Base-by-base conservation (phyloP, 352 stramenopile genomes). In the Pythium folliculosum region DNA sequence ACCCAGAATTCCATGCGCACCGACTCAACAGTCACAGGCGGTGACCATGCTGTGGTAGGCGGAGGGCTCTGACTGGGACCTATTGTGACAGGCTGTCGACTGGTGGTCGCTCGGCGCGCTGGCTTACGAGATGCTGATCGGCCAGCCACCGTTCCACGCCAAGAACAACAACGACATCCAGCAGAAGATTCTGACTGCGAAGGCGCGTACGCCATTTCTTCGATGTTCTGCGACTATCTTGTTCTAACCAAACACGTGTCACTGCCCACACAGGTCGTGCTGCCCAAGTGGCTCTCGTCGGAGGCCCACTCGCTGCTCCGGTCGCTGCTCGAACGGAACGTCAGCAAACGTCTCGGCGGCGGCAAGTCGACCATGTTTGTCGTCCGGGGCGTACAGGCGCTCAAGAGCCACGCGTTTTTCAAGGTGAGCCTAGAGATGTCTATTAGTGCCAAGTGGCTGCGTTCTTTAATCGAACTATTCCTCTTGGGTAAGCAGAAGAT, bases 281-380 rank as follows among this genome's bases (percentile, higher is more conserved):
- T 97, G 37, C 90, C 89, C 43, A 77, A 73, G 63, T 97, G 84
- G 82, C 81, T 96, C 5, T 94, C 89, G 0, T 79, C 82, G 7
- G 82, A 95, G 35, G 91, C 94, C 21, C 96, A 97, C 73, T 98
- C 97, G 54, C 72, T 99, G 22, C 82, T 99, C 50, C 98, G 98
- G 68, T 90, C 90, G 16, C 76, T 99, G 7, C 81, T 99, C 19
- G 96, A 99, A 77, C 89, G 96, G 44, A 98, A 99, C 75, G 92
- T 97, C 7, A 90, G 88, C 64, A 97, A 98, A 72, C 80, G 97
- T 37, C 82, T 99, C 35, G 97, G 96, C 35, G 85, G 86, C 0
- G 82, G 94, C 9, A 98, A 97, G 72, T 96, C 91, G 19, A 99
- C 94, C 17, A 99, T 99, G 95, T 99, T 99, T 72, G 85, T 98